Conservation (phyloP, 2,329 filamentous ascomycete genomes). For the Fusarium hainanense region DNA sequence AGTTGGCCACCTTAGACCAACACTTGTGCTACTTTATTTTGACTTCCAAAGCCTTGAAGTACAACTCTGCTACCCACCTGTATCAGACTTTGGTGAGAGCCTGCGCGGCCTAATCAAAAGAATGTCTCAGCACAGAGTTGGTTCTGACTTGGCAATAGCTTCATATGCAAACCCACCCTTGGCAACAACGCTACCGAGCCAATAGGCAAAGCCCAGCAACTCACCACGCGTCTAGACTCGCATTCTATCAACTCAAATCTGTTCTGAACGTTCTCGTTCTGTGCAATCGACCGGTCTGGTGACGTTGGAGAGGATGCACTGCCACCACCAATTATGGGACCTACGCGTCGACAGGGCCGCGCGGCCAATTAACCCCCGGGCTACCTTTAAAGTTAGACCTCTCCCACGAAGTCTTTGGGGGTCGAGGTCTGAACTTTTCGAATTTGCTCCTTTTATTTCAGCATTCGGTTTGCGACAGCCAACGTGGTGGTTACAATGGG, state of each 20-base stretch:
- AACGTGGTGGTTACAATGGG: not conserved
- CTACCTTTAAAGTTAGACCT: slow-evolving; percentile 22
- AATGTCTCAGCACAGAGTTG: not conserved
- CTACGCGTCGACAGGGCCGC: slow-evolving; percentile 35
- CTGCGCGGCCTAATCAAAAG: not conserved
- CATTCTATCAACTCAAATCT: not conserved
- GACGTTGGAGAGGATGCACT: slow-evolving; percentile 38
- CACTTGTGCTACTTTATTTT: not conserved
- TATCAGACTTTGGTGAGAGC: not conserved
- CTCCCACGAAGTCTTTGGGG: not conserved
- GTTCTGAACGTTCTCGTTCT: not conserved
- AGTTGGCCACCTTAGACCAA: not conserved
- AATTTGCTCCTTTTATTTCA: not conserved
- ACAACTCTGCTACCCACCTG: not conserved
- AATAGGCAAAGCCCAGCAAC: not conserved
- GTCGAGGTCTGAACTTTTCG: not conserved
- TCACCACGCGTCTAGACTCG: not conserved
- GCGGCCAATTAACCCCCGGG: slow-evolving; percentile 27
- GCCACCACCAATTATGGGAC: slow-evolving; percentile 39
- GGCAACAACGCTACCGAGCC: not conserved
- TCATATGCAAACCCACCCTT: not conserved
- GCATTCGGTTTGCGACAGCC: not conserved
- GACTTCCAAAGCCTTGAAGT: not conserved
- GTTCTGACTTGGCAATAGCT: not conserved
- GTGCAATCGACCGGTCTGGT: not conserved